phyloP scores from a whole-genome alignment of 768 basidiomycete genomes.

The Tylopilus sp. region DNA sequence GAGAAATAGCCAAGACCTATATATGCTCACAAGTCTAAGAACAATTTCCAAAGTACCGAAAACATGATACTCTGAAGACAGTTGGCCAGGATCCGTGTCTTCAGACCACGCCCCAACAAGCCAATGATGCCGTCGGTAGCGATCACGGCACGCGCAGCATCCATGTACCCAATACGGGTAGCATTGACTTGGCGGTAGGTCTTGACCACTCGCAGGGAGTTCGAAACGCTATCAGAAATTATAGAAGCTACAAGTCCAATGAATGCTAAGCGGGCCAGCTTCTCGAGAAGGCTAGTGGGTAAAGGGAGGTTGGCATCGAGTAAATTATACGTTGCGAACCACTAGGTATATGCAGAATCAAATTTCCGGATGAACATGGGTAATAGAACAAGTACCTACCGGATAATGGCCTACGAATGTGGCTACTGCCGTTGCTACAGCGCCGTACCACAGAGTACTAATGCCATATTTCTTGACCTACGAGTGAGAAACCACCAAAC shows the following conservation, averaged over 20 bases:
- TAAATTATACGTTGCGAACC: constrained; percentile 86
- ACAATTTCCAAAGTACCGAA: constrained; percentile 85
- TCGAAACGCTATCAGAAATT: constrained; percentile 80
- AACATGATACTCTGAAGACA: constrained; percentile 92
- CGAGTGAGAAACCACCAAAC: background rate
- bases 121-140: constrained; percentile 70
- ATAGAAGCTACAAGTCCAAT: constrained; percentile 90
- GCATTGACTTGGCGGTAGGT: constrained; percentile 93
- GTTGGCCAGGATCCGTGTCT: constrained; percentile 86
- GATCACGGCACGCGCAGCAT: constrained; percentile 76
- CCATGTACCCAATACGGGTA: constrained; percentile 70
- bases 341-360: constrained; percentile 40
- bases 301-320: constrained; percentile 61
- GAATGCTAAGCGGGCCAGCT: constrained; percentile 75
- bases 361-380: background rate
- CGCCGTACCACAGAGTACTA: constrained; percentile 83
- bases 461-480: constrained; percentile 76
- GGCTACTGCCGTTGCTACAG: constrained; percentile 86
- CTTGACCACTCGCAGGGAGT: constrained; percentile 90
- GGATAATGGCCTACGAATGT: constrained; percentile 94
- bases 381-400: constrained; percentile 40
- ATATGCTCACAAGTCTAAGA: constrained; percentile 76
- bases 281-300: constrained; percentile 49
- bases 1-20: too few species aligned
- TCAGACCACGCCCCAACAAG: constrained; percentile 84